Base-by-base conservation (phyloP, 768 basidiomycete genomes). In the Clitopilus passeckerianus region DNA sequence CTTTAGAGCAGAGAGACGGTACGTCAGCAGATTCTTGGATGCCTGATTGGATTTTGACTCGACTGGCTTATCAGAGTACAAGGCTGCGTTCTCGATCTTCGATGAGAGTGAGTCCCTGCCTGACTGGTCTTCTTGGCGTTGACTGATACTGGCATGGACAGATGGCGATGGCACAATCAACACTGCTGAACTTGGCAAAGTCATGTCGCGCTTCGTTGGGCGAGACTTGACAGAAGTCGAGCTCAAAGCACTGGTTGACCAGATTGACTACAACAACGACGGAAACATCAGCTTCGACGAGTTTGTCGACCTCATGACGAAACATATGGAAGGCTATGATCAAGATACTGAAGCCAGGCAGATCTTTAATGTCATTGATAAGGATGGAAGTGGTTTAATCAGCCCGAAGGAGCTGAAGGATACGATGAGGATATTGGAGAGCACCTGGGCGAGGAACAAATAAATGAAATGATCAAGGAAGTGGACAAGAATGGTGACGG, bases 311-410 rank as follows among this genome's bases (percentile, higher is more conserved):
- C 87, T 89, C 87, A 89, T 89, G 87, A 87, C 87, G 61, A 80
- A 90, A 66, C 87, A 87, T 70, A 91, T 95, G 71, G 91, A 90
- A 22, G 94, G 95, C 70, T 84, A 84, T 66, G 93, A 97, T 74
- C 46, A 50, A n/a, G 46, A 50, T 23, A 94, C 95, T 72, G 95
- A 97, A 77, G 91, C 98, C 74, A 87, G 85, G 72, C 91, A 95
- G 79, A 95, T 95, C 22, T 98, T 98, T 85, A 91, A 90, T 74
- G 93, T 94, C 57, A 97, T 97, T 67, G 95, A 98, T 75, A 95
- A 93, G 84, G 93, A 98, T 69, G 91, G 91, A 14, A 95, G 93
- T 67, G 95, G 95, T 16, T 90, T 80, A 68, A 97, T 98, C 75
- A 88, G 82, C 34, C 85, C 90, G 4, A 86, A 86, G 1, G 95